These are phyloP conservation scores for Clavaria fumosa DNA, from an alignment of 768 basidiomycete species.

Conservation along the genomic window DNA sequence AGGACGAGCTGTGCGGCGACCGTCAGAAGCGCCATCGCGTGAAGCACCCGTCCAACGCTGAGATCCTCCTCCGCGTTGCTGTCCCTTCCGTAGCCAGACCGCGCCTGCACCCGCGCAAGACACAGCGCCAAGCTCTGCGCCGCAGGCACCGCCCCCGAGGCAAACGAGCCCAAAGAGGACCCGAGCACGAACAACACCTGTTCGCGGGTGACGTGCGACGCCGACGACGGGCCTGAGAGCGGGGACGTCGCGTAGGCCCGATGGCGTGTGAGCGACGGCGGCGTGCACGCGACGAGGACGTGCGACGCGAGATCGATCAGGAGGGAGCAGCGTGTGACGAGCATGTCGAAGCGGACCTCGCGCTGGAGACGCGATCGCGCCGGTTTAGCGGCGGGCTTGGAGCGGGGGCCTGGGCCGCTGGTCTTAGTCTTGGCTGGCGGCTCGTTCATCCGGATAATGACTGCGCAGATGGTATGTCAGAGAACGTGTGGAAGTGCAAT, in stretches of 20 bases:
- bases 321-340: constrained; percentile 44
- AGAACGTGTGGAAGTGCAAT: neutral
- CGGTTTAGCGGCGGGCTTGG: too few relatives aligned
- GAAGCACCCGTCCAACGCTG: constrained; percentile 44
- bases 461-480: constrained; percentile 22
- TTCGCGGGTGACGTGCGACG: too few relatives aligned
- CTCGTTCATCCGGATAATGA: constrained; percentile 48
- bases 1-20: constrained; percentile 53
- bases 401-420: too few relatives aligned
- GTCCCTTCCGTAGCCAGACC: too few relatives aligned
- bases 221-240: too few relatives aligned
- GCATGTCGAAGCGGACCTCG: constrained; percentile 60
- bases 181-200: constrained; percentile 45
- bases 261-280: constrained; percentile 20
- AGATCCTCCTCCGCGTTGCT: constrained; percentile 16
- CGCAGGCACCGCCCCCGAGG: constrained; percentile 56
- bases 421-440: constrained; percentile 18
- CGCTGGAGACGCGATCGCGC: constrained; percentile 38
- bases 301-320: constrained; percentile 53
- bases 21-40: constrained; percentile 57
- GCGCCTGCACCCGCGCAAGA: constrained; percentile 34
- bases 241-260: neutral
- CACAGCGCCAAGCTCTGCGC: constrained; percentile 59
- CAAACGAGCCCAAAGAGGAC: constrained; percentile 42
- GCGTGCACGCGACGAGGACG: constrained; percentile 36